Conservation (phyloP, 768 basidiomycete species). For the Mycena kentingensis region DNA sequence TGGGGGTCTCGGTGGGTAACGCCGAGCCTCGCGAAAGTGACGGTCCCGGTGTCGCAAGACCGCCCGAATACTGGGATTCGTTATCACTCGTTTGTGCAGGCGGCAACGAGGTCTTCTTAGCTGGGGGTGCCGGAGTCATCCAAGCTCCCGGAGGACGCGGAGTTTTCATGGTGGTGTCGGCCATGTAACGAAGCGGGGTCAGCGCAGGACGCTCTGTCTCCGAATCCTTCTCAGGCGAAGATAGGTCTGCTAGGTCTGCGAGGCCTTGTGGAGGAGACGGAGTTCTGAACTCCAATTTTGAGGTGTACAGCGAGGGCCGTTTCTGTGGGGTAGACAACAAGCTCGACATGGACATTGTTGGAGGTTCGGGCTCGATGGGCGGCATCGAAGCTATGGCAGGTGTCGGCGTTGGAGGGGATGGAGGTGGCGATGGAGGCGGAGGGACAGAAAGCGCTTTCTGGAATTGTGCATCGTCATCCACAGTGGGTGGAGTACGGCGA, state of each 20-base stretch:
- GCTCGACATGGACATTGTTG: slow-evolving; percentile 7
- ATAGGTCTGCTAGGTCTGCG: slow-evolving; percentile 68
- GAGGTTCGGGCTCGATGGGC: neutral
- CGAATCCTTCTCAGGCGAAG: slow-evolving; percentile 55
- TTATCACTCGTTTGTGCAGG: slow-evolving; percentile 23
- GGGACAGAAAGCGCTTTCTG: slow-evolving; percentile 14
- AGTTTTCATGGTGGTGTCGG: slow-evolving; percentile 40
- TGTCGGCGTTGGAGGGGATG: slow-evolving; percentile 36
- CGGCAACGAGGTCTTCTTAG: slow-evolving; percentile 23
- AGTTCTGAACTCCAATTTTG: slow-evolving; percentile 55
- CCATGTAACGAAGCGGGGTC: slow-evolving; percentile 24
- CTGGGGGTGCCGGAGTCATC: slow-evolving; percentile 33
- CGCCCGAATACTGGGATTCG: slow-evolving; percentile 31
- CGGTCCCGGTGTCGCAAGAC: slow-evolving; percentile 48
- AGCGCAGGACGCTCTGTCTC: slow-evolving; percentile 28
- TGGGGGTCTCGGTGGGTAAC: slow-evolving; percentile 58
- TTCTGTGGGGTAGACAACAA: slow-evolving; percentile 49
- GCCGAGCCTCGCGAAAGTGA: slow-evolving; percentile 53
- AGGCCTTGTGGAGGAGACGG: slow-evolving; percentile 64
- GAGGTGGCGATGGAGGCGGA: slow-evolving; percentile 30
- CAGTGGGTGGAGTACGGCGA: neutral
- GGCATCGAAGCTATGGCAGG: slow-evolving; percentile 1
- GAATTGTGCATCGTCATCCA: slow-evolving; percentile 9
- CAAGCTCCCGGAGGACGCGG: slow-evolving; percentile 50
- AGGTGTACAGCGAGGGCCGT: slow-evolving; percentile 39